Base-by-base conservation (phyloP, 2,329 filamentous ascomycete species). In the Juglanconis oblonga region DNA sequence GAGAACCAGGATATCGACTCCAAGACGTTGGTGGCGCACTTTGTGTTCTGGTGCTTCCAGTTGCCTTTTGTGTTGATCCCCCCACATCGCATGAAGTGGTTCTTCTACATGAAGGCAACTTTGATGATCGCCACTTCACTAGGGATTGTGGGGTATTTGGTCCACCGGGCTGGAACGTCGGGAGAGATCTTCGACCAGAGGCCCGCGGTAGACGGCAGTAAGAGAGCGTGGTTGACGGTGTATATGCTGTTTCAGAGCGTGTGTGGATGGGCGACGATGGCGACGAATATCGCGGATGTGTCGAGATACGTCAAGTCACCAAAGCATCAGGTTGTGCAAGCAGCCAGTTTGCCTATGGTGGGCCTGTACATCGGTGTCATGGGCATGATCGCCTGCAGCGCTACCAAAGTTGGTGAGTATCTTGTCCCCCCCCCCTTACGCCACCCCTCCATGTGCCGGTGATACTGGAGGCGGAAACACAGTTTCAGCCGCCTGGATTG, bases 351-450 rank as follows among this genome's bases (percentile, higher is more conserved):
- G 32, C 47, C 58, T 1, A 40, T 66, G 3, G 58, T 64, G 32
- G 60, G 61, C 8, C 65, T 60, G 10, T 58, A 64, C 8, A 66
- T 80, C 57, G 79, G 78, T 6, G 76, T 82, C n/a, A 78, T 81
- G 62, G 70, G 79, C 48, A 80, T 82, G n/a, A 70, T 74, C 5
- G 64, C 71, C 1, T 69, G 73, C 51, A 80, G 79, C 64, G 77
- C 77, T 0, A 56, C 61, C 9, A 61, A 64, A 17, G 63, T 63
- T 3, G 44, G 44, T 45, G 17, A n/a, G 44, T 45, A 5, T 45
- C 5, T 9, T 17, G 8, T 11, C 8, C 7, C 17, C n/a, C 17
- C n/a, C 17, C 9, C 9, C 38, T 42, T 17, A 17, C 17, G 2
- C 9, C 14, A 42, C 38, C 38, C 38, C 14, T 42, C 9, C 10